Evolutionary conservation across 768 basidiomycete species (phyloP).

Genomic region (Mycena albidolilacea): DNA sequence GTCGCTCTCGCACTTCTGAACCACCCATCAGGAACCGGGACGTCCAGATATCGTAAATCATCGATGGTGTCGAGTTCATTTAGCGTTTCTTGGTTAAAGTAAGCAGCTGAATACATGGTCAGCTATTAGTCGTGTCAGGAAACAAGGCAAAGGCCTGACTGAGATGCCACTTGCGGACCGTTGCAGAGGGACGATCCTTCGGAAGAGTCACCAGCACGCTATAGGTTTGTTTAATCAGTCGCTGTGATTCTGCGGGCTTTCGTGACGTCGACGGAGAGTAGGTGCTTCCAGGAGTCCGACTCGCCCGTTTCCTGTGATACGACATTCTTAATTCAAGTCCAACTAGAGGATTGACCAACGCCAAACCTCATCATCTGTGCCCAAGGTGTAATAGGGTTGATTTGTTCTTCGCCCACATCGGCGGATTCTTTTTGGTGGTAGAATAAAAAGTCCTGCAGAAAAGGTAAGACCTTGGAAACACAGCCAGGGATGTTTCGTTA

Average conservation of each 20-base stretch:
- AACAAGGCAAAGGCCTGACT: slow-evolving; percentile 62
- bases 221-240: slow-evolving; percentile 88
- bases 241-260: slow-evolving; percentile 66
- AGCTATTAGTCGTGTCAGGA: slow-evolving; percentile 41
- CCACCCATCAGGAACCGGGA: slow-evolving; percentile 81
- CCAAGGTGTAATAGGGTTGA: slow-evolving; percentile 79
- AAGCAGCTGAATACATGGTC: slow-evolving; percentile 73
- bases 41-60: slow-evolving; percentile 74
- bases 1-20: slow-evolving; percentile 84
- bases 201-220: slow-evolving; percentile 82
- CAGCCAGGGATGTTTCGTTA: slow-evolving; percentile 47
- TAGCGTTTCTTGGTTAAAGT: slow-evolving; percentile 85
- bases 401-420: slow-evolving; percentile 67
- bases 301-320: slow-evolving; percentile 38
- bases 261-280: slow-evolving; percentile 53
- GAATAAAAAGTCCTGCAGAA: slow-evolving; percentile 82
- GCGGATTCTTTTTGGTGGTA: slow-evolving; percentile 84
- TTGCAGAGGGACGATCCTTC: slow-evolving; percentile 63
- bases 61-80: slow-evolving; percentile 82
- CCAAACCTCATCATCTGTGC: slow-evolving; percentile 78
- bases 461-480: slow-evolving; percentile 37
- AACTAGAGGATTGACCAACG: slow-evolving; percentile 39
- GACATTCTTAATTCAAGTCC: slow-evolving; percentile 37
- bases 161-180: slow-evolving; percentile 86
- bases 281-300: slow-evolving; percentile 40